Percentiles rank a stretch among this genome's conserved stretches.
Conservation (phyloP, 441 rosid genomes). For the Syzygium syzygioides region DNA sequence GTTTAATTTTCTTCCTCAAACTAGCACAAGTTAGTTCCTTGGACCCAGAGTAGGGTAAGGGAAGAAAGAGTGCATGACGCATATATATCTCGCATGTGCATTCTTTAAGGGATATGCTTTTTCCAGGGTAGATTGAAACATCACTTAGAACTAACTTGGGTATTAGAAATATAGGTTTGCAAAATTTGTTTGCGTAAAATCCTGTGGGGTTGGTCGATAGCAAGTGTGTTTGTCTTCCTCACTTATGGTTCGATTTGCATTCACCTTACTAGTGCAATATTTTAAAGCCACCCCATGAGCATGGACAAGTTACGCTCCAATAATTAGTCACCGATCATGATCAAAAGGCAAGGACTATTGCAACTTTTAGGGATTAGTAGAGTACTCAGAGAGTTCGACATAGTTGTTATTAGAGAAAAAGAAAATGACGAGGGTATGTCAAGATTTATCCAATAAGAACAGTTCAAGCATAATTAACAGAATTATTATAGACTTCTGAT, state of each 20-base stretch:
- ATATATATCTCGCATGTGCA: background rate
- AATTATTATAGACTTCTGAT: background rate
- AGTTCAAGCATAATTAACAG: too few species aligned
- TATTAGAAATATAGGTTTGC: background rate
- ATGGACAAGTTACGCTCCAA: background rate
- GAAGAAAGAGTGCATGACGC: background rate
- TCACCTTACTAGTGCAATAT: background rate
- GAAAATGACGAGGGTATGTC: background rate
- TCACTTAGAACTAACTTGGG: background rate
- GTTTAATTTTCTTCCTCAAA: background rate
- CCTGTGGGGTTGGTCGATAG: background rate
- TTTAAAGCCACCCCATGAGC: background rate
- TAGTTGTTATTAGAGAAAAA: background rate
- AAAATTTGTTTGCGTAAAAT: background rate
- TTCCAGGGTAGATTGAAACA: background rate
- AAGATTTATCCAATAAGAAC: background rate
- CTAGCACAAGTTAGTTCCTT: background rate
- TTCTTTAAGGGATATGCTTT: background rate
- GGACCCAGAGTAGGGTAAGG: background rate
- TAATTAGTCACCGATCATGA: background rate
- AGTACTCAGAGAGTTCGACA: background rate
- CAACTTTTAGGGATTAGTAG: background rate
- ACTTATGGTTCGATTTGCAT: background rate
- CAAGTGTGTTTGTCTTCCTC: background rate
- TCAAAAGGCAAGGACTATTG: background rate